These are phyloP conservation scores for Auriculariales sp. DNA, from an alignment of 768 basidiomycete genomes.

Conservation along the genomic window DNA sequence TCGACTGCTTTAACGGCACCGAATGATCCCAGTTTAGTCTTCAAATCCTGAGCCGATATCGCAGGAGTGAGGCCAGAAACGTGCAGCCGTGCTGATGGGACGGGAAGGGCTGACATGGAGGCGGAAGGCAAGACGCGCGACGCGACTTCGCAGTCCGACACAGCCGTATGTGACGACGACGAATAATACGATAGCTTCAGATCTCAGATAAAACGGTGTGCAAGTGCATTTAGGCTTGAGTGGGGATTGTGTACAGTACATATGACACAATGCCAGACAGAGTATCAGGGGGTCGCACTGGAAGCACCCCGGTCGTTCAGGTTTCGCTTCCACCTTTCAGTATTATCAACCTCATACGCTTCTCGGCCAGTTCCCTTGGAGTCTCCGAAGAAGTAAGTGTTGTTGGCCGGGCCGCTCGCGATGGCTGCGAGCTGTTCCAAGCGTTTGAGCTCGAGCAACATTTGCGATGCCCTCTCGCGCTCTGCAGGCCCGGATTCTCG, in stretches of 20 bases:
- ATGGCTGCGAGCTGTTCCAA: constrained; percentile 40
- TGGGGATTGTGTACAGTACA: no score
- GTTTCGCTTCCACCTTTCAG: constrained; percentile 20
- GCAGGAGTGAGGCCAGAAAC: constrained; percentile 63
- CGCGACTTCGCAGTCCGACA: constrained; percentile 42
- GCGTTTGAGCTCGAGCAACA: constrained; percentile 33
- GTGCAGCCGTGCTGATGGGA: constrained; percentile 40
- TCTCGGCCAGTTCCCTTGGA: constrained; percentile 13
- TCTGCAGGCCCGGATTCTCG: constrained; percentile 14
- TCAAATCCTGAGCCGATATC: constrained; percentile 42
- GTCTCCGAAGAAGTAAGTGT: constrained; percentile 37
- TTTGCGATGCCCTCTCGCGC: constrained; percentile 26
- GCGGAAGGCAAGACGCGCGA: neutral
- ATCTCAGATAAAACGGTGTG: no score
- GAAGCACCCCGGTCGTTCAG: no score
- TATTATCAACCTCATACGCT: constrained; percentile 34
- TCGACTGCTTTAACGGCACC: constrained; percentile 56
- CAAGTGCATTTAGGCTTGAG: no score
- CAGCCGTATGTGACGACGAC: constrained; percentile 22
- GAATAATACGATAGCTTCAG: no score
- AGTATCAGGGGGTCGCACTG: no score
- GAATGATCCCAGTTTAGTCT: constrained; percentile 43
- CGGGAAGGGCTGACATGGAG: constrained; percentile 32
- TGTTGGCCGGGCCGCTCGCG: constrained; percentile 32
- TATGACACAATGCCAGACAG: no score